Evolutionary conservation across 106 monocot species (phyloP).

Genomic region (Dactylorhiza incarnata): DNA sequence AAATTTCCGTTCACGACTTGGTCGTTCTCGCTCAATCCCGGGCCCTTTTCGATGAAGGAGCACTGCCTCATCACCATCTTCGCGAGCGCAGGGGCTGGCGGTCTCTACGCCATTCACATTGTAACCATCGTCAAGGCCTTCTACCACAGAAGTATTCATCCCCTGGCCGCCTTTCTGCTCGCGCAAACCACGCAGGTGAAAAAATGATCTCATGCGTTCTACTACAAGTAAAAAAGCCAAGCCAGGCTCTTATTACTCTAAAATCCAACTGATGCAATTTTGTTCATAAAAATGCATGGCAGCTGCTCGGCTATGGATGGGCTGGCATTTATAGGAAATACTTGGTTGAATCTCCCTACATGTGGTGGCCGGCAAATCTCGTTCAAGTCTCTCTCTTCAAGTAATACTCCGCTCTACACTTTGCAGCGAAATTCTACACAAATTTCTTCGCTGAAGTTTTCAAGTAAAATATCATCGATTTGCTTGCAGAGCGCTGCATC

Average conservation of each 20-base stretch:
- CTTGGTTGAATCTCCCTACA: slow-evolving; percentile 48
- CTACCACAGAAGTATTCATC: slow-evolving; percentile 12
- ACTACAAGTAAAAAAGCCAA: too few relatives aligned
- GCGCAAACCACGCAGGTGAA: slow-evolving; percentile 13
- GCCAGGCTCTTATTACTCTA: too few relatives aligned
- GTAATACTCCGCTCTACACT: slow-evolving; percentile 3
- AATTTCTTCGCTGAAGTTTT: too few relatives aligned
- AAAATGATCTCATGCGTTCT: neutral
- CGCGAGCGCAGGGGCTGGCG: neutral
- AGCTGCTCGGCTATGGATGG: slow-evolving; percentile 60
- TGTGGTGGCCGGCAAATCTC: slow-evolving; percentile 68
- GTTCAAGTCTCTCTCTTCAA: slow-evolving; percentile 58
- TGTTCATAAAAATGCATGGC: neutral
- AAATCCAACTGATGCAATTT: too few relatives aligned
- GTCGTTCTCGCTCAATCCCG: slow-evolving; percentile 19
- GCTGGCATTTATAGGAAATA: slow-evolving; percentile 46
- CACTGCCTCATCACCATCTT: slow-evolving; percentile 18
- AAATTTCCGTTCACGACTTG: neutral
- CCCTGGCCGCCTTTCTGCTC: slow-evolving; percentile 13
- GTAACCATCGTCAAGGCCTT: slow-evolving; percentile 20
- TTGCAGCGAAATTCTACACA: neutral
- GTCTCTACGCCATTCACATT: slow-evolving; percentile 8
- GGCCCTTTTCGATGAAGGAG: slow-evolving; percentile 23
- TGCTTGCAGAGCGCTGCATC: slow-evolving; percentile 38
- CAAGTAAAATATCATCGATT: neutral